A percentile compares a stretch with the other conserved stretches of the same genome.
phyloP scores from a whole-genome alignment of 257 asterid species.

The Paraleonurus japonicus region DNA sequence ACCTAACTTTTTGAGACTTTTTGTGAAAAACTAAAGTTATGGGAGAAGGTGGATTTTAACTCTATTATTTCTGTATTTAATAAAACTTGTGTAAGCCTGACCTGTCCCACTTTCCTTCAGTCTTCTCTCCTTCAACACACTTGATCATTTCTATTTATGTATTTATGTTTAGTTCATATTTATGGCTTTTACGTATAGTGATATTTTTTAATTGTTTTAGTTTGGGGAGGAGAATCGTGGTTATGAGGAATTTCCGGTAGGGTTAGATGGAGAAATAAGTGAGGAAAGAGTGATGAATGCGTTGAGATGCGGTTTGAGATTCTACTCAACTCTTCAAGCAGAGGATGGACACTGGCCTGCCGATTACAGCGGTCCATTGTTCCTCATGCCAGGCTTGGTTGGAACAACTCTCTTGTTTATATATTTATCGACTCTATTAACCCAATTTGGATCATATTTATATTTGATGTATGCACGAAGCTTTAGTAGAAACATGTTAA shows the following conservation, averaged over 20 bases:
- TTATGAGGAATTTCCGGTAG: conserved; percentile 11
- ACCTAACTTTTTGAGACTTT: no score
- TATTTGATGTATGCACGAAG: background rate
- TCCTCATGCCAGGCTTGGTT: conserved; percentile 71
- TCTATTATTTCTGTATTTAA: no score
- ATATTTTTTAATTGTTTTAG: conserved; percentile 16
- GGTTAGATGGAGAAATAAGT: conserved; percentile 34
- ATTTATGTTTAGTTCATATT: background rate
- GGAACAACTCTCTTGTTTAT: background rate
- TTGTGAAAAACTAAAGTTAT: no score
- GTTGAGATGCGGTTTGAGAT: conserved; percentile 47
- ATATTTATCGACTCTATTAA: background rate
- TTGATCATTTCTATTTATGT: no score
- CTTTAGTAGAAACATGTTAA: no score
- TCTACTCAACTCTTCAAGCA: conserved; percentile 57
- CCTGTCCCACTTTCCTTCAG: no score
- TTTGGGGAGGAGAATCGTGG: conserved; percentile 40
- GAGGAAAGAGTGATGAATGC: conserved; percentile 45
- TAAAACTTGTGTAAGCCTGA: no score
- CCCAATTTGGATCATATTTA: no score
- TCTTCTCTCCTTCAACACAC: no score
- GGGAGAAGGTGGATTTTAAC: no score
- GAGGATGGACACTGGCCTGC: conserved; percentile 86
- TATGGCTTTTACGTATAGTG: background rate
- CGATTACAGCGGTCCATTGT: conserved; percentile 79